Evolutionary conservation across 495 filamentous ascomycete species (phyloP).

Genomic region (Penicillium pulvis): DNA sequence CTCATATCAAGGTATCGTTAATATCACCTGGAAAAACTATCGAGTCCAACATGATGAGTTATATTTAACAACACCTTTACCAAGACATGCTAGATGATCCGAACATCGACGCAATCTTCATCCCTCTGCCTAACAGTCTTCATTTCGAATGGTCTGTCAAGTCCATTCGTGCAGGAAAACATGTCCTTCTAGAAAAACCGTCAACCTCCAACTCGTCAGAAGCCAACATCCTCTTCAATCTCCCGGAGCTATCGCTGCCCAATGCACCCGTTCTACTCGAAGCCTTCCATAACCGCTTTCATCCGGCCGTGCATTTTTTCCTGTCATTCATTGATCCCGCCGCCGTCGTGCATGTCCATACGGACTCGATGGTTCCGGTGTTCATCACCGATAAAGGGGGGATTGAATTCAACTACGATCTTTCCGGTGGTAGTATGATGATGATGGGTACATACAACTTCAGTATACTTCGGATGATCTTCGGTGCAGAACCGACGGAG

Average conservation of each 20-base stretch:
- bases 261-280: constrained; percentile 49
- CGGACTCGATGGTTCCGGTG: constrained; percentile 29
- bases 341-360: constrained; percentile 39
- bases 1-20: constrained; percentile 50
- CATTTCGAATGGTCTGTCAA: constrained; percentile 58
- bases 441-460: constrained; percentile 53
- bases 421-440: constrained; percentile 57
- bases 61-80: too few species aligned
- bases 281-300: constrained; percentile 53
- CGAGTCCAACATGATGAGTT: too few species aligned
- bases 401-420: constrained; percentile 55
- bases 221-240: constrained; percentile 46
- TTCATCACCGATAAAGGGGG: constrained; percentile 37
- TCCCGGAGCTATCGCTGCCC: constrained; percentile 28
- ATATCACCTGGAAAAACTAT: too few species aligned
- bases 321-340: constrained; percentile 40
- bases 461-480: constrained; percentile 40
- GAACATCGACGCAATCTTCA: constrained; percentile 53
- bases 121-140: constrained; percentile 52
- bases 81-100: constrained; percentile 58
- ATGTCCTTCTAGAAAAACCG: constrained; percentile 62
- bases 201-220: constrained; percentile 52
- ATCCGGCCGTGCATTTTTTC: constrained; percentile 47
- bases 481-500: constrained; percentile 37
- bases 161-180: constrained; percentile 55